Evolutionary conservation across 306 rosid genomes (phyloP), one percentile per base, ranked within the genome.

Genomic region (Rosa lucieae): DNA sequence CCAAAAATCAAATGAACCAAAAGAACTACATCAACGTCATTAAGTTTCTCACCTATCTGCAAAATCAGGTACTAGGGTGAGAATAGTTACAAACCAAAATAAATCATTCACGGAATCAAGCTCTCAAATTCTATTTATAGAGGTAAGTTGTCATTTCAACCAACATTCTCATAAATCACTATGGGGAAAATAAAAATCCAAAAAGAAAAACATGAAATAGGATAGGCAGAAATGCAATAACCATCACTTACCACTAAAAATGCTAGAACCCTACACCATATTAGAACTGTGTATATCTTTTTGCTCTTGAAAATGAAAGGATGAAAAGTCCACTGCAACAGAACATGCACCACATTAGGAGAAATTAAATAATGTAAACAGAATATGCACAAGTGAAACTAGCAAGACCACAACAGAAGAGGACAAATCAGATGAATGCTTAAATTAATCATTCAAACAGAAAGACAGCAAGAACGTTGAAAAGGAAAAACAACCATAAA

Each of bases 211-310:
- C 49, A 79, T 68, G 47, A 76, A 32, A 77, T 6, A 35, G 56
- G 44, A 53, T n/a, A 29, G 39, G 65, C 66, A 37, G 62, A 73
- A 80, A 15, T 67, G 77, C 51, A 69, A 78, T 20, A 65, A 29
- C 59, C 70, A 75, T 68, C 77, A 89, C 99, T 91, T 87, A 96
- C 99, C 85, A 86, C 96, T 93, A 96, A 90, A 87, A 85, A 96
- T 65, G 98, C 82, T 80, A 96, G 90, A 88, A 90, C 96, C 87
- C 99, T 93, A 92, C 99, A 96, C 99, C 99, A 96, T 53, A 96
- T 46, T 74, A 90, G 82, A 86, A 93, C 99, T 53, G 99, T 96
- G 83, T 89, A 96, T 82, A 96, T 87, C 96, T 87, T 96, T 87
- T 91, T 96, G 84, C 87, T 85, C 98, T 96, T 96, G 76, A 89